Conservation (phyloP, 1,284 basidiomycete species). For the Leccinum pallidistipes region DNA sequence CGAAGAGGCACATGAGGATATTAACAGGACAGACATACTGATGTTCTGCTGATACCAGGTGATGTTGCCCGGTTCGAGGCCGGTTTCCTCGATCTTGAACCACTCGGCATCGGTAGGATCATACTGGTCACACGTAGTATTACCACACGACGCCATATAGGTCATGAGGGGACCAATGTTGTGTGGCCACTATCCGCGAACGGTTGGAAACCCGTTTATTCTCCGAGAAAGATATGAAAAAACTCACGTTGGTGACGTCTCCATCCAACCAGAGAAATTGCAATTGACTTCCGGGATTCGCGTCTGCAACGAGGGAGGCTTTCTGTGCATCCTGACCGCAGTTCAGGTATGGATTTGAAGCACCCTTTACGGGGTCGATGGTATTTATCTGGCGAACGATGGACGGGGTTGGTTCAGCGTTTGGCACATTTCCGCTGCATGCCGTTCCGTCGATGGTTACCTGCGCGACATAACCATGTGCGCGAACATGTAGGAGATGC, state of each 20-base stretch:
- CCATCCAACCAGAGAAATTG: constrained; percentile 61
- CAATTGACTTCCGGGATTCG: constrained; percentile 62
- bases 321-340: constrained; percentile 61
- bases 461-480: constrained; percentile 58
- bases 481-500: constrained; percentile 39
- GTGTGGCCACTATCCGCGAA: constrained; percentile 60
- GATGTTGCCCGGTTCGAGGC: constrained; percentile 36
- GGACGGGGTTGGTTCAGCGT: constrained; percentile 41
- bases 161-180: constrained; percentile 70
- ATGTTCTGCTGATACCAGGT: constrained; percentile 38
- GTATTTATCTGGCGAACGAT: constrained; percentile 61
- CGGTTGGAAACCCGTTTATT: constrained; percentile 1
- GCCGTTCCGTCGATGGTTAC: constrained; percentile 56
- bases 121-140: constrained; percentile 57
- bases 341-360: constrained; percentile 55
- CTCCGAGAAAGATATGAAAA: neutral
- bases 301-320: constrained; percentile 54
- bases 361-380: constrained; percentile 62
- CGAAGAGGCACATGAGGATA: neutral
- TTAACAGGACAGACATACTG: constrained; percentile 22
- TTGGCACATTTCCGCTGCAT: constrained; percentile 56
- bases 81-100: constrained; percentile 65
- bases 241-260: constrained; percentile 47
- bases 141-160: constrained; percentile 67
- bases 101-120: constrained; percentile 57